Percentiles rank a stretch among this genome's conserved stretches.
Conservation (phyloP, 1,139 yeast genomes). For the Scheffersomyces titani region DNA sequence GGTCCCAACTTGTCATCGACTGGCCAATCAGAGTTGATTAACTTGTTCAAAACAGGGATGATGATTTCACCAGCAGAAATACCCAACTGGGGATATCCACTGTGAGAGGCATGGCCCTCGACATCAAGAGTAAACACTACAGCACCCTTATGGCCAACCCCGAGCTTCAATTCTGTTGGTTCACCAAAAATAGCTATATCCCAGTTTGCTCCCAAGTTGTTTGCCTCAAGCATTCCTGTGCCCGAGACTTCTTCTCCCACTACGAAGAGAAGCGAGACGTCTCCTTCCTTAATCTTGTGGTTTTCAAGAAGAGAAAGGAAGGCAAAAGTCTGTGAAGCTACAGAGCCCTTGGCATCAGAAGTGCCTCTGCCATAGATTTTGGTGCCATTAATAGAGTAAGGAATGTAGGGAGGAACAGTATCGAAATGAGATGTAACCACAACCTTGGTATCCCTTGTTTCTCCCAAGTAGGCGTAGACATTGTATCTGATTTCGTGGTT, state of each 20-base stretch:
- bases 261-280: constrained; percentile 60
- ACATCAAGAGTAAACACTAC: constrained; percentile 43
- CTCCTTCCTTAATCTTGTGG: constrained; percentile 49
- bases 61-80: constrained; percentile 61
- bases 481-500: constrained; percentile 40
- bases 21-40: constrained; percentile 46
- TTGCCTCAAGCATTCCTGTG: constrained; percentile 54
- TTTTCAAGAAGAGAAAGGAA: constrained; percentile 42
- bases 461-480: constrained; percentile 59
- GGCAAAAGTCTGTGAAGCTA: constrained; percentile 62
- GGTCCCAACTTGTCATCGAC: constrained; percentile 55
- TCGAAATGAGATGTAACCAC: constrained; percentile 68
- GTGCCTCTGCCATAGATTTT: constrained; percentile 66
- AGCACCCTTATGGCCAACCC: constrained; percentile 70
- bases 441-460: constrained; percentile 46
- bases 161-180: constrained; percentile 70
- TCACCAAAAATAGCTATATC: constrained; percentile 69
- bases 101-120: constrained; percentile 62
- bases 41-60: constrained; percentile 46
- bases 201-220: constrained; percentile 51
- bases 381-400: constrained; percentile 51
- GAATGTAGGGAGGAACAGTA: constrained; percentile 69
- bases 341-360: constrained; percentile 68
- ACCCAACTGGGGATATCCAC: constrained; percentile 73
- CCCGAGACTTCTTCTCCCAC: constrained; percentile 73